A percentile compares a stretch with the other conserved stretches of the same genome.
phyloP scores from a whole-genome alignment of 306 rosid species.

The Vigna unguiculata region DNA sequence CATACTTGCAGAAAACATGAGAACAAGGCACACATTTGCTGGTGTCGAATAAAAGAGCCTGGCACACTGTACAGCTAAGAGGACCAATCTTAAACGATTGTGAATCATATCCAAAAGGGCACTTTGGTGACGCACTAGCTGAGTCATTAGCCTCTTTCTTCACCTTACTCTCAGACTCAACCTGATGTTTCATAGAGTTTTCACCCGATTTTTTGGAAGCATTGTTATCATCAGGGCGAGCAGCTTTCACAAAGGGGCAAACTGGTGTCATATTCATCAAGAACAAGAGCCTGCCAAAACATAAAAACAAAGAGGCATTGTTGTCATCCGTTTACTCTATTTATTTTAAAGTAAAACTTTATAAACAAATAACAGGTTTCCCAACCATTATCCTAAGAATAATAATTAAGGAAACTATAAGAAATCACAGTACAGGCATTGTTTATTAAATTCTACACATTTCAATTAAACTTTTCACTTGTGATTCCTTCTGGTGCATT shows the following conservation, averaged over 20 bases:
- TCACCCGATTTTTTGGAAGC: constrained; percentile 56
- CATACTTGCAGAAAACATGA: constrained; percentile 82
- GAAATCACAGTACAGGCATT: not conserved
- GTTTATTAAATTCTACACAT: not conserved
- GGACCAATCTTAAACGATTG: constrained; percentile 92
- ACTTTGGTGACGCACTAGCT: constrained; percentile 59
- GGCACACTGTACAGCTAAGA: constrained; percentile 87
- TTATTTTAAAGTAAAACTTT: not conserved
- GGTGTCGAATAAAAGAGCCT: constrained; percentile 58
- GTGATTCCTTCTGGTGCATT: not conserved
- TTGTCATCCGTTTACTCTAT: not conserved
- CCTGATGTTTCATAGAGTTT: constrained; percentile 51
- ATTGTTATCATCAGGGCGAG: constrained; percentile 74
- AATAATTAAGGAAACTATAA: not conserved
- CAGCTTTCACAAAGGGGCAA: constrained; percentile 90
- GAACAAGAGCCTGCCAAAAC: constrained; percentile 45
- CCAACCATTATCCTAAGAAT: not conserved
- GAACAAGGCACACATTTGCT: constrained; percentile 86
- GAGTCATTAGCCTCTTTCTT: constrained; percentile 52
- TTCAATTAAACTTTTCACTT: not conserved
- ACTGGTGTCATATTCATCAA: constrained; percentile 73
- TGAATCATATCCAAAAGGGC: constrained; percentile 90
- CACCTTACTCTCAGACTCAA: constrained; percentile 51
- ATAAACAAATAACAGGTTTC: not conserved
- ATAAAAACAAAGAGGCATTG: not conserved